phyloP scores from a whole-genome alignment of 208 protist genomes.

The Trypanosoma platydactyli region DNA sequence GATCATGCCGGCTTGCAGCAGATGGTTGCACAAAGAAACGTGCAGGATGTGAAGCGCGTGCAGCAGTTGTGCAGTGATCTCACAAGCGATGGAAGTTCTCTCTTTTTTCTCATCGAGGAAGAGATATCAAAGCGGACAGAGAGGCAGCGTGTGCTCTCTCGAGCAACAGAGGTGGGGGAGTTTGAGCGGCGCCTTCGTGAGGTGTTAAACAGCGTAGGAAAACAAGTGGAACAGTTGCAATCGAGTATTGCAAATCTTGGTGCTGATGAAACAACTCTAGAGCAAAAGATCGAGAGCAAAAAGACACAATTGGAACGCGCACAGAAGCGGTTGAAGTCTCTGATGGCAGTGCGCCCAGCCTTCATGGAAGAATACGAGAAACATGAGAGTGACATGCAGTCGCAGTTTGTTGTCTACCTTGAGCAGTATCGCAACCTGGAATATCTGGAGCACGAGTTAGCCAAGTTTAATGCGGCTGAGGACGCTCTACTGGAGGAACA shows the following conservation, averaged over 20 bases:
- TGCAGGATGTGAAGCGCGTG: constrained; percentile 83
- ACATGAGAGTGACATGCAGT: constrained; percentile 89
- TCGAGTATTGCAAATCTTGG: constrained; percentile 82
- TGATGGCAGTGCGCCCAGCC: constrained; percentile 90
- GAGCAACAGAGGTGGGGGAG: constrained; percentile 87
- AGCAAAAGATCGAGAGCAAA: constrained; percentile 96
- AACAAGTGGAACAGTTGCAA: constrained; percentile 86
- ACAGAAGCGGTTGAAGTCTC: constrained; percentile 89
- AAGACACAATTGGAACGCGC: constrained; percentile 90
- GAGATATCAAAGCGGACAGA: constrained; percentile 69
- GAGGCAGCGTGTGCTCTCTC: constrained; percentile 82
- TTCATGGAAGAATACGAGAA: constrained; percentile 95
- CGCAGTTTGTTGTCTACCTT: constrained; percentile 92
- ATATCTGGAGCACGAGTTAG: constrained; percentile 91
- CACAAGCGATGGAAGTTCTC: constrained; percentile 80
- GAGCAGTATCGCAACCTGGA: constrained; percentile 94
- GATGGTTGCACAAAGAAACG: constrained; percentile 83
- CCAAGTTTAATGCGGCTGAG: constrained; percentile 86
- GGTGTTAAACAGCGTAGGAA: constrained; percentile 57
- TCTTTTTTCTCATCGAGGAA: constrained; percentile 88
- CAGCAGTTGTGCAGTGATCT: constrained; percentile 91
- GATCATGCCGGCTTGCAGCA: constrained; percentile 79
- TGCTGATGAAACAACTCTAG: constrained; percentile 91
- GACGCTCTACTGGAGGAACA: constrained; percentile 87
- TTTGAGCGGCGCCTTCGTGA: constrained; percentile 90